Evolutionary conservation across 306 rosid species (phyloP).

Genomic region (Canavalia ensiformis): DNA sequence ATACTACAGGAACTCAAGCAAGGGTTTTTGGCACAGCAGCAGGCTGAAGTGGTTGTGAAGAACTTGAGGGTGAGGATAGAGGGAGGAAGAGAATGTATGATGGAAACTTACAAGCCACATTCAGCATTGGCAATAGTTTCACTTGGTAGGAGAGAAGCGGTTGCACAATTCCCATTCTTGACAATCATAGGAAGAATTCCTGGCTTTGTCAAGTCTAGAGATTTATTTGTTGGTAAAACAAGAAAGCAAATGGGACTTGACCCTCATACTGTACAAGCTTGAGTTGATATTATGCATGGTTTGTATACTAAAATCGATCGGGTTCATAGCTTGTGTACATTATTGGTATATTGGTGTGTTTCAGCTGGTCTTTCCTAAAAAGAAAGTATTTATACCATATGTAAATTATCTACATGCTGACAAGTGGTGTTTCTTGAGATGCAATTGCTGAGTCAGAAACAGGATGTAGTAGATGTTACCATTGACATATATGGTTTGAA

Average conservation of each 20-base stretch:
- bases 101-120: conserved; percentile 60
- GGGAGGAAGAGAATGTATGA: conserved; percentile 59
- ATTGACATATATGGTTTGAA: background rate
- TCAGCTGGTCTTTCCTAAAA: conserved; percentile 3
- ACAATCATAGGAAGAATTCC: conserved; percentile 70
- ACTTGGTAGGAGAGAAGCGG: conserved; percentile 78
- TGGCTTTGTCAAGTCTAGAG: conserved; percentile 71
- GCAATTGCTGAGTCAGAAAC: conserved; percentile 22
- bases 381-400: conserved; percentile 1
- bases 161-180: conserved; percentile 69
- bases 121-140: conserved; percentile 67
- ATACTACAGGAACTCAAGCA: conserved; percentile 75
- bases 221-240: conserved; percentile 78
- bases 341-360: conserved; percentile 30
- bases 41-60: conserved; percentile 71
- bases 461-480: conserved; percentile 12
- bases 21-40: conserved; percentile 78
- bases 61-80: conserved; percentile 65
- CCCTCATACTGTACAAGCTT: conserved; percentile 40
- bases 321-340: conserved; percentile 19
- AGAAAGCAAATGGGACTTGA: conserved; percentile 74
- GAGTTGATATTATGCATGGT: conserved; percentile 16
- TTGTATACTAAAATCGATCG: conserved; percentile 23
- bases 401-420: background rate
- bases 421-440: conserved; percentile 24